Evolutionary conservation across 2,329 filamentous ascomycete species (phyloP).

Genomic region (Beauveria pseudobassiana): DNA sequence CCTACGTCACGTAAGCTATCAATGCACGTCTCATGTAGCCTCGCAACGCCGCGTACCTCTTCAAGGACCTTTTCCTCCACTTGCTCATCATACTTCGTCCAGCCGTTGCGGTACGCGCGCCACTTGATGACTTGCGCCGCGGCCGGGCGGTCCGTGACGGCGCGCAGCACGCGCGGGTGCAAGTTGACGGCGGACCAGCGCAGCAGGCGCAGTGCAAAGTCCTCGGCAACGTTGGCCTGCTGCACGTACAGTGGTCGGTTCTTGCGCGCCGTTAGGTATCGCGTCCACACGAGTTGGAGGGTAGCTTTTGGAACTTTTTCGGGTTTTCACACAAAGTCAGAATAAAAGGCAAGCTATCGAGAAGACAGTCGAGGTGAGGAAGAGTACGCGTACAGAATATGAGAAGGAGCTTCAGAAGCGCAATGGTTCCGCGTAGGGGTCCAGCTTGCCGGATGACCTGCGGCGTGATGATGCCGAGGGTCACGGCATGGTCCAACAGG

Average conservation of each 20-base stretch:
- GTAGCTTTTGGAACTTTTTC: background rate
- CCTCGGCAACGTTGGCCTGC: conserved; percentile 2
- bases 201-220: conserved; percentile 2
- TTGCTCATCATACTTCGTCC: background rate
- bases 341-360: background rate
- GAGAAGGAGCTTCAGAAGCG: background rate
- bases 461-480: background rate
- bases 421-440: background rate
- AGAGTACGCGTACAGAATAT: background rate
- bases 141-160: background rate
- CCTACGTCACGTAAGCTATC: conserved; percentile 8
- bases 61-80: conserved; percentile 6
- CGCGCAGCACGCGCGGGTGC: background rate
- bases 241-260: conserved; percentile 1
- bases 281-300: conserved; percentile 1
- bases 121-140: conserved; percentile 5
- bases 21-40: background rate
- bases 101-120: conserved; percentile 6
- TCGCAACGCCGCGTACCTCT: background rate
- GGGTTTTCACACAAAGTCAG: background rate
- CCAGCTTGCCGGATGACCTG: background rate
- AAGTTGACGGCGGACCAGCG: background rate
- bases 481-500: conserved; percentile 1
- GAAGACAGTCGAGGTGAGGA: no score
- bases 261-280: conserved; percentile 4